Percentiles rank a stretch among this genome's conserved stretches.
Conservation (phyloP, 495 filamentous ascomycete species). For the Astrocystis sublimbata region DNA sequence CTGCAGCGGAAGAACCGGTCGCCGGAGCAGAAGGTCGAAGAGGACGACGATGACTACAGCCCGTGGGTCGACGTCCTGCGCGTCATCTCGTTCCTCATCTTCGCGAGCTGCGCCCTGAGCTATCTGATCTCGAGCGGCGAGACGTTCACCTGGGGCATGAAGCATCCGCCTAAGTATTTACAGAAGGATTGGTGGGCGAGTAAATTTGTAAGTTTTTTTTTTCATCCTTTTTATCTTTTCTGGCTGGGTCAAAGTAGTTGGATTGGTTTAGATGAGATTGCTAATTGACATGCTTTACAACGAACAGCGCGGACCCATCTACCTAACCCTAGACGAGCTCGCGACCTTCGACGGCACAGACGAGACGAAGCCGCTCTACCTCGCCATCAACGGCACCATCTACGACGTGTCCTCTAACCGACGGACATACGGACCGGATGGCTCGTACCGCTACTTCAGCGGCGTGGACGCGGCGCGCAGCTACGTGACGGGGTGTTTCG, state of each 20-base stretch:
- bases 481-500: constrained; percentile 97
- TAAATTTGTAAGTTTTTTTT: constrained; percentile 56
- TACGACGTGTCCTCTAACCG: constrained; percentile 85
- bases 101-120: constrained; percentile 70
- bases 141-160: constrained; percentile 55
- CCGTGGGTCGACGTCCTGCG: constrained; percentile 72
- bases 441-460: constrained; percentile 83
- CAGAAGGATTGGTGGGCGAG: constrained; percentile 60
- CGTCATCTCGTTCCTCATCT: constrained; percentile 65
- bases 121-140: constrained; percentile 77
- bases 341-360: constrained; percentile 76
- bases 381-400: constrained; percentile 90
- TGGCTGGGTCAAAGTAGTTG: too few species aligned
- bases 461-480: constrained; percentile 85
- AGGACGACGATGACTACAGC: constrained; percentile 39
- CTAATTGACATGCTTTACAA: too few species aligned
- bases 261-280: not conserved
- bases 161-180: constrained; percentile 69
- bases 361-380: constrained; percentile 74
- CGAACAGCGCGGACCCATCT: constrained; percentile 36
- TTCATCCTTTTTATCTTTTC: too few species aligned
- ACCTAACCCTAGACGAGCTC: constrained; percentile 75
- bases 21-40: constrained; percentile 38
- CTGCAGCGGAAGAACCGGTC: constrained; percentile 25
- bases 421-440: constrained; percentile 83